Conservation (phyloP, 2,329 filamentous ascomycete genomes). For the Alternaria angustiovoidea region DNA sequence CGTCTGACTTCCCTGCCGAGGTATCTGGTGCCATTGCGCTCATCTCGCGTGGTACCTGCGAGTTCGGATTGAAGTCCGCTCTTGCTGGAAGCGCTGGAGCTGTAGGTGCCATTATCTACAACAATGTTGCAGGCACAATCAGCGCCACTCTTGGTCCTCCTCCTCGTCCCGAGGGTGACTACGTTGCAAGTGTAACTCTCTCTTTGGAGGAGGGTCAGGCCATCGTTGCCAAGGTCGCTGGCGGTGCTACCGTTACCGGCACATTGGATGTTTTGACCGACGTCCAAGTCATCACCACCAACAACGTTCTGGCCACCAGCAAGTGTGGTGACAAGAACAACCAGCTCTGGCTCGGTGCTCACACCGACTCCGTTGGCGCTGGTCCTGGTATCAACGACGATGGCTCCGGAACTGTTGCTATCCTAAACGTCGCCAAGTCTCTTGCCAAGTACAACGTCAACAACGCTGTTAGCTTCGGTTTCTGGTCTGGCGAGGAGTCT, state of each 20-base stretch:
- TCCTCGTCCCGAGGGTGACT: conserved; percentile 59
- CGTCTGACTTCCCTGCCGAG: conserved; percentile 67
- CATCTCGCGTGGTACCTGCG: conserved; percentile 72
- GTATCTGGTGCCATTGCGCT: conserved; percentile 73
- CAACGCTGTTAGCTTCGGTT: conserved; percentile 52
- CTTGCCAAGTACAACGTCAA: conserved; percentile 49
- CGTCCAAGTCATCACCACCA: conserved; percentile 58
- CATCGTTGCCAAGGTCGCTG: conserved; percentile 60
- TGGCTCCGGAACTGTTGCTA: conserved; percentile 47
- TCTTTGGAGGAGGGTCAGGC: conserved; percentile 63
- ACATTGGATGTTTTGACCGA: conserved; percentile 55
- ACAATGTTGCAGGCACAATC: conserved; percentile 67
- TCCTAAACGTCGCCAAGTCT: conserved; percentile 49
- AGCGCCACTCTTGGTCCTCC: conserved; percentile 73
- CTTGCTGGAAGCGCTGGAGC: conserved; percentile 75
- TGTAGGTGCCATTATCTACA: conserved; percentile 75
- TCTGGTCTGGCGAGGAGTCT: conserved; percentile 51
- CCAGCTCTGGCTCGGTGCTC: conserved; percentile 48
- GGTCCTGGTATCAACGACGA: conserved; percentile 55
- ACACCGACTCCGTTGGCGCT: conserved; percentile 48
- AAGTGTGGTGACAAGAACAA: conserved; percentile 48
- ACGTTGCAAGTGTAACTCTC: conserved; percentile 75
- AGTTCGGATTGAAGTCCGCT: conserved; percentile 75
- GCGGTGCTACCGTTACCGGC: conserved; percentile 50
- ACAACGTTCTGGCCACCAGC: conserved; percentile 50